phyloP scores from a whole-genome alignment of 768 basidiomycete genomes.

The Tylopilus subfusipes region DNA sequence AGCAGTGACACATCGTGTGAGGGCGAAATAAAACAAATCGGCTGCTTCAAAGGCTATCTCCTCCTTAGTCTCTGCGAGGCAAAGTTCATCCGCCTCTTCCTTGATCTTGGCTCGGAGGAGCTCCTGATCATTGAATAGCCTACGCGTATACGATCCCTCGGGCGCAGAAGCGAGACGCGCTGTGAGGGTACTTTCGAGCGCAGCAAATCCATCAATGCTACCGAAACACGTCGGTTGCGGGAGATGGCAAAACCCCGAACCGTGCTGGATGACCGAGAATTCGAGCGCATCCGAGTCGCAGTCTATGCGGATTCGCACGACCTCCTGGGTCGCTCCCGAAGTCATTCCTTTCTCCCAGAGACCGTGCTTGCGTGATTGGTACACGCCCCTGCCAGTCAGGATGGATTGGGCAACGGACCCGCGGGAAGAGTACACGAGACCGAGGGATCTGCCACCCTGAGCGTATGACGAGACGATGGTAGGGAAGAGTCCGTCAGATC shows the following conservation, averaged over 20 bases:
- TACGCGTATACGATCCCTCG: slow-evolving; percentile 86
- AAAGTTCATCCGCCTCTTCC: slow-evolving; percentile 99
- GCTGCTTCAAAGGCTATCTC: slow-evolving; percentile 95
- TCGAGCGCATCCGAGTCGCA: slow-evolving; percentile 93
- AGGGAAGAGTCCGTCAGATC: slow-evolving; percentile 88
- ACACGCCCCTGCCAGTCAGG: slow-evolving; percentile 84
- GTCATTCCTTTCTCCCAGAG: slow-evolving; percentile 98
- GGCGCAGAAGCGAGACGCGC: slow-evolving; percentile 74
- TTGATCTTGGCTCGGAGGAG: slow-evolving; percentile 92
- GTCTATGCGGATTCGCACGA: slow-evolving; percentile 78
- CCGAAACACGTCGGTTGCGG: slow-evolving; percentile 87
- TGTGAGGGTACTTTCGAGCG: slow-evolving; percentile 74
- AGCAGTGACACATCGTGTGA: slow-evolving; percentile 77
- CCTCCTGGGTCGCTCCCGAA: slow-evolving; percentile 87
- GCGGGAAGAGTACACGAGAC: slow-evolving; percentile 91
- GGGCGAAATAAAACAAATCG: slow-evolving; percentile 88
- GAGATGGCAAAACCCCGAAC: slow-evolving; percentile 92
- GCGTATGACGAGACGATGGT: slow-evolving; percentile 77
- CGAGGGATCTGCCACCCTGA: slow-evolving; percentile 72
- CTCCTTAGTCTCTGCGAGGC: slow-evolving; percentile 68
- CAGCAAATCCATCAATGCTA: slow-evolving; percentile 69
- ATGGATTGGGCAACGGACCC: slow-evolving; percentile 87
- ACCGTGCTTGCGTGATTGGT: slow-evolving; percentile 94
- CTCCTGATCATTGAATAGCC: slow-evolving; percentile 77
- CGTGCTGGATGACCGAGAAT: slow-evolving; percentile 86